These are phyloP conservation scores for Pleurotus pulmonarius DNA, from an alignment of 768 basidiomycete species.

Conservation along the genomic window DNA sequence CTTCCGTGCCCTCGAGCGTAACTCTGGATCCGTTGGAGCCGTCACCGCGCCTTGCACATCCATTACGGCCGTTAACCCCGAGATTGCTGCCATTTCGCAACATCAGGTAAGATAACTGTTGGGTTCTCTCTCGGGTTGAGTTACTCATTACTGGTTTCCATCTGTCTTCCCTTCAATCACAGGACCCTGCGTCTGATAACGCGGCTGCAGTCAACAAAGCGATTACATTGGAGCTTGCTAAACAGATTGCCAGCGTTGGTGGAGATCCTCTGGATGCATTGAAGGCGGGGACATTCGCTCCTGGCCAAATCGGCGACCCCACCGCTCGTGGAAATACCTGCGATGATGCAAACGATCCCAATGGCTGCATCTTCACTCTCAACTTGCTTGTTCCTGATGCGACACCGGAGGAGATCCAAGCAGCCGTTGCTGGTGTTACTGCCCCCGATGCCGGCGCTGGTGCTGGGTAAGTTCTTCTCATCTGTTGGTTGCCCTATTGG, in stretches of 20 bases:
- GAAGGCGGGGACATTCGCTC: conserved; percentile 59
- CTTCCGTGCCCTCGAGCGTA: conserved; percentile 64
- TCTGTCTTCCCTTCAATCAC: neutral
- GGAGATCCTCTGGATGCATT: conserved; percentile 56
- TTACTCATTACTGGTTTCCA: neutral
- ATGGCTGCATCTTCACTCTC: conserved; percentile 62
- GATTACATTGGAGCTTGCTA: conserved; percentile 57
- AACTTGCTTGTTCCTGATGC: conserved; percentile 56
- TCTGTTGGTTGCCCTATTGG: neutral
- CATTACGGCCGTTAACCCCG: conserved; percentile 55
- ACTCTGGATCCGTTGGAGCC: conserved; percentile 52
- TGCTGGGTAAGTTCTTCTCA: neutral
- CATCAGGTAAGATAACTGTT: conserved; percentile 38
- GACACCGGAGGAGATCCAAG: conserved; percentile 52
- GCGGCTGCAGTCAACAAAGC: conserved; percentile 63
- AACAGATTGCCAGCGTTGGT: conserved; percentile 61
- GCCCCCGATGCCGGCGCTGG: neutral
- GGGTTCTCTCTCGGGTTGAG: neutral
- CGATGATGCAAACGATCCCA: conserved; percentile 45
- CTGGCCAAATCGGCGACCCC: conserved; percentile 46
- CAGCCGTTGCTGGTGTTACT: conserved; percentile 38
- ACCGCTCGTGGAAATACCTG: conserved; percentile 56
- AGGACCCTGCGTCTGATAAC: conserved; percentile 58
- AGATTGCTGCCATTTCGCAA: conserved; percentile 61
- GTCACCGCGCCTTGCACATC: conserved; percentile 46